These are phyloP conservation scores for Xerocomellus dryophilus DNA, from an alignment of 768 basidiomycete species.

Conservation along the genomic window DNA sequence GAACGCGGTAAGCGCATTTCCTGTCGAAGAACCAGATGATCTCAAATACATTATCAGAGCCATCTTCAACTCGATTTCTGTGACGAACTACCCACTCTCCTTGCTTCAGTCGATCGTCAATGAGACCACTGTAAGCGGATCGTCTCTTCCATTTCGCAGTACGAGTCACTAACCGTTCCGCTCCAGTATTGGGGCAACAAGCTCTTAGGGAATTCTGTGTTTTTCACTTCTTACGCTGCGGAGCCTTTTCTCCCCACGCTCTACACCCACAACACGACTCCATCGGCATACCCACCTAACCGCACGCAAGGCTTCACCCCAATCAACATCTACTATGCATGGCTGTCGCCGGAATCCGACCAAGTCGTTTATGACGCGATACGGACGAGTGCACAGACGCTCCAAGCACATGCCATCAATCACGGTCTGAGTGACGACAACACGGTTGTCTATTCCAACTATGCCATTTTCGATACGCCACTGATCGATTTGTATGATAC, in stretches of 20 bases:
- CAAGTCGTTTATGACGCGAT: constrained; percentile 35
- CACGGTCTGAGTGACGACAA: constrained; percentile 32
- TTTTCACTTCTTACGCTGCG: constrained; percentile 26
- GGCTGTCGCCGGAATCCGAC: background rate
- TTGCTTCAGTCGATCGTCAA: constrained; percentile 18
- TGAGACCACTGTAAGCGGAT: constrained; percentile 14
- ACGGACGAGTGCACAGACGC: constrained; percentile 34
- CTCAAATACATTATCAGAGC: background rate
- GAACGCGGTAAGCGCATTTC: background rate
- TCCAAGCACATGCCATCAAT: constrained; percentile 36
- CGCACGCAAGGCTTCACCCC: constrained; percentile 39
- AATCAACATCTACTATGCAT: constrained; percentile 42
- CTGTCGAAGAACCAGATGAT: background rate
- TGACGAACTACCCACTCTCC: constrained; percentile 4
- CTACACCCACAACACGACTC: constrained; percentile 34
- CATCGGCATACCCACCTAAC: constrained; percentile 46
- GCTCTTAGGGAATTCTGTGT: background rate
- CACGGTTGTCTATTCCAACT: constrained; percentile 51
- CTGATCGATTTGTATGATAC: constrained; percentile 45
- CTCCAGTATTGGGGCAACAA: constrained; percentile 11
- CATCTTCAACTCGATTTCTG: constrained; percentile 9
- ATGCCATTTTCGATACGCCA: constrained; percentile 52
- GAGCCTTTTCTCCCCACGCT: constrained; percentile 51
- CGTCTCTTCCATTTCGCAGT: background rate
- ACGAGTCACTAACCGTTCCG: background rate